A percentile compares a stretch with the other conserved stretches of the same genome.
These are phyloP conservation scores for Fusarium hainanense DNA, from an alignment of 2,329 filamentous ascomycete genomes.

Conservation along the genomic window DNA sequence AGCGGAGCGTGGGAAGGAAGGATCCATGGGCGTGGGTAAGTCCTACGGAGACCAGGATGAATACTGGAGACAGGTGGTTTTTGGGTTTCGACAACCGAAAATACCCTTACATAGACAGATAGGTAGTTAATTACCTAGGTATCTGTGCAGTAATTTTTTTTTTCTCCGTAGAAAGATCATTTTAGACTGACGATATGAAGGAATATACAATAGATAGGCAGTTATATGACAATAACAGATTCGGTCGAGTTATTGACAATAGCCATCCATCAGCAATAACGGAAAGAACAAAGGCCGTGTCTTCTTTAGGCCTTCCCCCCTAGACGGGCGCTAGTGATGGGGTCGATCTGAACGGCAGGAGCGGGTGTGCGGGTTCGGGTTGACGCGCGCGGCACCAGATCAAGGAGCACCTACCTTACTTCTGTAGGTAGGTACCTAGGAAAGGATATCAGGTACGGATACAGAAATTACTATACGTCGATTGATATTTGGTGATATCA, in stretches of 20 bases:
- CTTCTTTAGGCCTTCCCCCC: background rate
- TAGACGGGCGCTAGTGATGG: slow-evolving; percentile 27
- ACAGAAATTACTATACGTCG: background rate
- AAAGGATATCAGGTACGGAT: background rate
- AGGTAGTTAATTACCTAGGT: background rate
- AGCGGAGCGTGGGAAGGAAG: background rate
- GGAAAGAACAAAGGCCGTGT: slow-evolving; percentile 1
- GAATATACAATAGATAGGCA: background rate
- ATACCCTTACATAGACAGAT: background rate
- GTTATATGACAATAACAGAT: background rate
- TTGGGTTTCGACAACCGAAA: background rate
- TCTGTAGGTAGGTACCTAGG: background rate
- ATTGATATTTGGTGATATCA: background rate
- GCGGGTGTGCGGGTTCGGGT: slow-evolving; percentile 29
- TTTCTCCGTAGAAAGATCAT: background rate
- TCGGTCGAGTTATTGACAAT: background rate
- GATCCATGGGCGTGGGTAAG: slow-evolving; percentile 1
- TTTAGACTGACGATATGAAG: background rate
- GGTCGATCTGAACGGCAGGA: slow-evolving; percentile 30
- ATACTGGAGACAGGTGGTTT: background rate
- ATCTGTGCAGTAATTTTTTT: background rate
- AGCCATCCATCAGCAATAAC: background rate
- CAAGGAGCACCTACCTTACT: background rate
- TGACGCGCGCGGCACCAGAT: slow-evolving; percentile 29
- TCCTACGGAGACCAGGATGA: background rate